Conservation (phyloP, 805 yeast genomes). For the Cyberlindnera mycetangii region DNA sequence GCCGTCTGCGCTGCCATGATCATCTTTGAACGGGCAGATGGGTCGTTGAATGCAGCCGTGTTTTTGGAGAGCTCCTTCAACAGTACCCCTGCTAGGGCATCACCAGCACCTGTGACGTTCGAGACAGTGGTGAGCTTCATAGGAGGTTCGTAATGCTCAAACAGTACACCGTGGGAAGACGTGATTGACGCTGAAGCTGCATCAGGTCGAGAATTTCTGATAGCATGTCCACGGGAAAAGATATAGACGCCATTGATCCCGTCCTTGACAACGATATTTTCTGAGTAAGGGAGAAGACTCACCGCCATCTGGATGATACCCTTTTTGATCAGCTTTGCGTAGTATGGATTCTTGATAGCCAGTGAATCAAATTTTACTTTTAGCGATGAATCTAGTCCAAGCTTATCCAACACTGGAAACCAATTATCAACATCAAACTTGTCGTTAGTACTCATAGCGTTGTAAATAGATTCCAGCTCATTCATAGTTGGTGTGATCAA, state of each 20-base stretch:
- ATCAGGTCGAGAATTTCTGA: background rate
- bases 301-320: slow-evolving; percentile 67
- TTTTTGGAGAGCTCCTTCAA: slow-evolving; percentile 23
- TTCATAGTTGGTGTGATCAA: slow-evolving; percentile 60
- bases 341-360: slow-evolving; percentile 24
- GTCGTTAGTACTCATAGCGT: slow-evolving; percentile 41
- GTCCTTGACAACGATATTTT: slow-evolving; percentile 61
- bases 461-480: slow-evolving; percentile 58
- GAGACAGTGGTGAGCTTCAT: slow-evolving; percentile 33
- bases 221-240: slow-evolving; percentile 32
- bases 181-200: slow-evolving; percentile 16
- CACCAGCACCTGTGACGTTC: slow-evolving; percentile 90
- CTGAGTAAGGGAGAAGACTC: slow-evolving; percentile 71
- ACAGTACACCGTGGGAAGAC: slow-evolving; percentile 40
- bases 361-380: slow-evolving; percentile 43
- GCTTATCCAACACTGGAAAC: slow-evolving; percentile 69
- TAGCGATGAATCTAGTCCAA: slow-evolving; percentile 47
- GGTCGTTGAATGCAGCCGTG: slow-evolving; percentile 4
- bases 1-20: slow-evolving; percentile 20
- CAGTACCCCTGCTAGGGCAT: slow-evolving; percentile 68
- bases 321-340: slow-evolving; percentile 28
- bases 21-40: slow-evolving; percentile 7
- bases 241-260: slow-evolving; percentile 62
- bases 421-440: slow-evolving; percentile 55
- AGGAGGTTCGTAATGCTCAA: slow-evolving; percentile 57